phyloP scores from a whole-genome alignment of 1,284 basidiomycete genomes.

The Fomes fomentarius region DNA sequence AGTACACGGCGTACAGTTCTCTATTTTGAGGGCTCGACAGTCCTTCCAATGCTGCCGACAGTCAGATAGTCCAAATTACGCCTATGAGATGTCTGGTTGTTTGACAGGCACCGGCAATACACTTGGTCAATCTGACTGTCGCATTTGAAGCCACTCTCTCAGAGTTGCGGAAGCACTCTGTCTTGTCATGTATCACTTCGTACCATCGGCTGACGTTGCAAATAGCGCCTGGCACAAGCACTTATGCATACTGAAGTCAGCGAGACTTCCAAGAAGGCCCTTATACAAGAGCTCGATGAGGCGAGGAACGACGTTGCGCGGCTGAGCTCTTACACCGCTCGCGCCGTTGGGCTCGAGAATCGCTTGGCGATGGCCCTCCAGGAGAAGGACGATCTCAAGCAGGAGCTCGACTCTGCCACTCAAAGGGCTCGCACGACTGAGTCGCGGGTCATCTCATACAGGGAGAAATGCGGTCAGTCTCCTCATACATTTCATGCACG shows the following conservation, averaged over 20 bases:
- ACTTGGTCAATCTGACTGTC: no score
- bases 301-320: conserved; percentile 72
- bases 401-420: conserved; percentile 79
- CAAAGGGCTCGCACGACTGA: conserved; percentile 76
- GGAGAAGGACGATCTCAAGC: conserved; percentile 85
- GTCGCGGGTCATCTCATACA: conserved; percentile 60
- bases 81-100: no score
- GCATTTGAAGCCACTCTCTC: no score
- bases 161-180: no score
- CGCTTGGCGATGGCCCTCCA: conserved; percentile 62
- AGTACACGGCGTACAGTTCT: neutral
- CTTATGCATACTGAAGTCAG: conserved; percentile 83
- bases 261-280: conserved; percentile 77
- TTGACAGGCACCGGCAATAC: no score
- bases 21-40: no score
- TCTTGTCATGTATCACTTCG: no score
- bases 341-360: conserved; percentile 70
- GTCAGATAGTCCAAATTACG: no score
- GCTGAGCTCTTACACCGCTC: conserved; percentile 69
- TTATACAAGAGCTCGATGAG: conserved; percentile 79
- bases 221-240: conserved; percentile 78
- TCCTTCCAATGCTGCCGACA: no score
- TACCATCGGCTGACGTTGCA: no score
- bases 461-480: conserved; percentile 55
- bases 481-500: neutral